phyloP scores from a whole-genome alignment of 2,329 filamentous ascomycete species.

The Amauroascus niger region DNA sequence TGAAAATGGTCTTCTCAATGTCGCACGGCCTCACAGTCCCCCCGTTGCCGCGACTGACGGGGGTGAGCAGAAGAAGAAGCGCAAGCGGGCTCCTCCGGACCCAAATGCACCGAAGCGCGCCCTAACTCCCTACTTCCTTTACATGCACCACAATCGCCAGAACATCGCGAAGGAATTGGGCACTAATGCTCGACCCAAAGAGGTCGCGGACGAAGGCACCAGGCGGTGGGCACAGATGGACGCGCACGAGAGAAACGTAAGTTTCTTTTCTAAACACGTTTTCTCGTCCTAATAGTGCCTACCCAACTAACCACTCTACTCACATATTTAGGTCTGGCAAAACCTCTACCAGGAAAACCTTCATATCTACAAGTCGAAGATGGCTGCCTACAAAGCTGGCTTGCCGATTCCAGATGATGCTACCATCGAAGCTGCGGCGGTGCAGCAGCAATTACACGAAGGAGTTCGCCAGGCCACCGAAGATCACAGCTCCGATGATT shows the following conservation, averaged over 20 bases:
- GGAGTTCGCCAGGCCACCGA: constrained; percentile 32
- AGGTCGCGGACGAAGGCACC: constrained; percentile 79
- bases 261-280: constrained; percentile 17
- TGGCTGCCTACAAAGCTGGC: constrained; percentile 49
- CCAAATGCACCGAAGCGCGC: constrained; percentile 92
- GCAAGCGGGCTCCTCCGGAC: constrained; percentile 77
- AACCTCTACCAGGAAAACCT: constrained; percentile 50
- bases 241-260: constrained; percentile 59
- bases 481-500: constrained; percentile 24
- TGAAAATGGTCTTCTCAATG: constrained; percentile 37
- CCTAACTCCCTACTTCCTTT: constrained; percentile 89
- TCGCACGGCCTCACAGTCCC: constrained; percentile 16
- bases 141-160: constrained; percentile 76
- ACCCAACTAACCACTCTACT: neutral
- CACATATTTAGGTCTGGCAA: constrained; percentile 43
- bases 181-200: constrained; percentile 66
- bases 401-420: constrained; percentile 33
- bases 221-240: constrained; percentile 74
- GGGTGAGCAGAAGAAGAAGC: constrained; percentile 65
- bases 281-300: neutral
- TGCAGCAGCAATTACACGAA: constrained; percentile 32
- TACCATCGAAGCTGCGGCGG: constrained; percentile 30
- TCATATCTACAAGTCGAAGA: constrained; percentile 47
- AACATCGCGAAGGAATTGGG: constrained; percentile 74
- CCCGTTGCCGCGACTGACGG: too few relatives aligned